Conservation (phyloP, 208 protist species). For the Trypanosoma caninum region DNA sequence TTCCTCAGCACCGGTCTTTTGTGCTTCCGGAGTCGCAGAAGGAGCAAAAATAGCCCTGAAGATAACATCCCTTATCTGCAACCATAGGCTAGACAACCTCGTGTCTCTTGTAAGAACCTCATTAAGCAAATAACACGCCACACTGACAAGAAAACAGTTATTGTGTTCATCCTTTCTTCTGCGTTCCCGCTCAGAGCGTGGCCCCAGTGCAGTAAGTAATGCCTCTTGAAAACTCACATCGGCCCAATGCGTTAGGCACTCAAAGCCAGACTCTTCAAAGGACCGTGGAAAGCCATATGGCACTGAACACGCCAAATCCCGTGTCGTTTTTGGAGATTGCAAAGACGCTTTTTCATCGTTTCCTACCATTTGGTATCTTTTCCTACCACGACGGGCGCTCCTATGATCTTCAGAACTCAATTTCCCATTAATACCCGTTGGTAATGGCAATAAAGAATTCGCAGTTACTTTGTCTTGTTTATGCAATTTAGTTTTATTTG, state of each 20-base stretch:
- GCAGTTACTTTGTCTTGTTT: too few relatives aligned
- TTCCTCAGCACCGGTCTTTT: neutral
- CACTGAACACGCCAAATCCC: neutral
- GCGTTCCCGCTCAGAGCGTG: conserved; percentile 31
- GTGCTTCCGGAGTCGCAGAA: neutral
- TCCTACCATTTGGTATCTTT: too few relatives aligned
- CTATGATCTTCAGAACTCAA: too few relatives aligned
- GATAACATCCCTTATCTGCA: conserved; percentile 44
- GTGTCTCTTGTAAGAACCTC: conserved; percentile 59
- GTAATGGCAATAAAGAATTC: too few relatives aligned
- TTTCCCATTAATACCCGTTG: too few relatives aligned
- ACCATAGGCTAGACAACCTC: conserved; percentile 45
- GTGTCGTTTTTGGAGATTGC: neutral
- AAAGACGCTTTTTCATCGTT: neutral
- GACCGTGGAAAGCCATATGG: conserved; percentile 54
- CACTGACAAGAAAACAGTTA: conserved; percentile 53
- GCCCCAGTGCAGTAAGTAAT: conserved; percentile 55
- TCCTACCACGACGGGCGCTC: too few relatives aligned
- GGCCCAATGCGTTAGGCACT: conserved; percentile 59
- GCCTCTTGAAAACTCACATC: conserved; percentile 69
- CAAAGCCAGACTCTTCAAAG: conserved; percentile 64
- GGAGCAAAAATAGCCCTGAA: conserved; percentile 75
- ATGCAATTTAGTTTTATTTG: too few relatives aligned
- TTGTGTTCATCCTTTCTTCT: conserved; percentile 26
- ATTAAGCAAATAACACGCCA: conserved; percentile 74